phyloP scores from a whole-genome alignment of 2,329 filamentous ascomycete species.

The Calycina marina region DNA sequence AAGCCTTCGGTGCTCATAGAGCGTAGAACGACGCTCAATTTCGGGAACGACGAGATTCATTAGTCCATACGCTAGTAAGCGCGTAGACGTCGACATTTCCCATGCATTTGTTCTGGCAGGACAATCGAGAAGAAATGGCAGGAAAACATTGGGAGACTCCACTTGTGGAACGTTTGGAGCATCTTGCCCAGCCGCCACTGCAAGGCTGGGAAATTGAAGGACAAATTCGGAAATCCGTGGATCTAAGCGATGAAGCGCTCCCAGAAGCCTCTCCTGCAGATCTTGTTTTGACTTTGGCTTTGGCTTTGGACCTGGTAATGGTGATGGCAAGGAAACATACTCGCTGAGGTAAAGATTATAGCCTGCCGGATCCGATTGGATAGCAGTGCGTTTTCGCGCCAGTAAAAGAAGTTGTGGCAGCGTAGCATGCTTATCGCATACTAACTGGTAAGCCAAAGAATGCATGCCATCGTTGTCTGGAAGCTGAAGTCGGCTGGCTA shows the following conservation, averaged over 20 bases:
- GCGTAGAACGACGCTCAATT: slow-evolving; percentile 8
- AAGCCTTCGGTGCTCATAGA: slow-evolving; percentile 21
- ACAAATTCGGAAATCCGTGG: slow-evolving; percentile 35
- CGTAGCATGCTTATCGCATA: slow-evolving; percentile 13
- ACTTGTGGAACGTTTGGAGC: background rate
- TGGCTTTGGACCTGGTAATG: background rate
- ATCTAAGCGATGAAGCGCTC: slow-evolving; percentile 20
- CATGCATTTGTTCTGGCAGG: slow-evolving; percentile 40
- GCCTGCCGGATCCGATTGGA: slow-evolving; percentile 6
- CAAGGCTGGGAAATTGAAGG: slow-evolving; percentile 25
- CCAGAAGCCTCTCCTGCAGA: background rate
- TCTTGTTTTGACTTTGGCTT: background rate
- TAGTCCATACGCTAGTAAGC: slow-evolving; percentile 40
- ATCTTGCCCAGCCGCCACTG: slow-evolving; percentile 12
- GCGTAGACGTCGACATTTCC: slow-evolving; percentile 34
- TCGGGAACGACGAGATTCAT: slow-evolving; percentile 26
- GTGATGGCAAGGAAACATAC: slow-evolving; percentile 8
- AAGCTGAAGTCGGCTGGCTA: slow-evolving; percentile 31
- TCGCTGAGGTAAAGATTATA: slow-evolving; percentile 16
- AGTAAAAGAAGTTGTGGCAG: slow-evolving; percentile 15
- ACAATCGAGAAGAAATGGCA: slow-evolving; percentile 48
- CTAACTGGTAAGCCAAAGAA: slow-evolving; percentile 23
- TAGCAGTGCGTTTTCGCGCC: slow-evolving; percentile 11
- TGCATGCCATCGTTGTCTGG: slow-evolving; percentile 23
- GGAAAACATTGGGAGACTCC: slow-evolving; percentile 34